These are phyloP conservation scores for Magnusiomyces fungicola DNA, from an alignment of 1,139 yeast species.

Conservation along the genomic window DNA sequence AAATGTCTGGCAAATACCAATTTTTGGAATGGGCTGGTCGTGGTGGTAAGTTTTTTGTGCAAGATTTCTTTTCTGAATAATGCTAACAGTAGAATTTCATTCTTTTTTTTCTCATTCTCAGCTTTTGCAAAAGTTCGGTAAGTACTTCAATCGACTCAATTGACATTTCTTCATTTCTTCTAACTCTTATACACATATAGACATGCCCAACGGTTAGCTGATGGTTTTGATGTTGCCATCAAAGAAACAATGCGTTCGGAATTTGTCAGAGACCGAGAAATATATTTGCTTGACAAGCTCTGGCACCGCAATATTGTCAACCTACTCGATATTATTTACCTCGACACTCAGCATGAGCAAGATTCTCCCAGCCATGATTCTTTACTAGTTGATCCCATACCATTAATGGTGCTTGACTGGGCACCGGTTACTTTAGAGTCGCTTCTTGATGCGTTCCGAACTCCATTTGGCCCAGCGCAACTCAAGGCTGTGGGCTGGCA, in stretches of 20 bases:
- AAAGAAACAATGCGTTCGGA: slow-evolving; percentile 11
- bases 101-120: neutral
- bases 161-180: neutral
- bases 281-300: slow-evolving; percentile 5
- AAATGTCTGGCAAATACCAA: slow-evolving; percentile 1
- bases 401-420: slow-evolving; percentile 13
- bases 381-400: too few relatives aligned
- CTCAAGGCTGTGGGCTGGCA: slow-evolving; percentile 89
- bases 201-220: slow-evolving; percentile 4
- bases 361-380: neutral
- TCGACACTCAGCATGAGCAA: slow-evolving; percentile 1
- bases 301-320: slow-evolving; percentile 12
- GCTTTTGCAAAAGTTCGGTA: slow-evolving; percentile 6
- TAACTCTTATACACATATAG: neutral
- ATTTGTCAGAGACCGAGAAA: slow-evolving; percentile 9
- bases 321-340: slow-evolving; percentile 8
- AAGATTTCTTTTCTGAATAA: neutral
- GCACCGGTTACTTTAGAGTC: slow-evolving; percentile 12
- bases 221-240: slow-evolving; percentile 11
- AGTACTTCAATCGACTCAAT: neutral
- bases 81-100: neutral
- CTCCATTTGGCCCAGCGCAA: slow-evolving; percentile 8
- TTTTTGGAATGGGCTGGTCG: slow-evolving; percentile 9
- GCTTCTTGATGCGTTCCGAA: slow-evolving; percentile 7
- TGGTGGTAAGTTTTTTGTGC: slow-evolving; percentile 10